Conservation (phyloP, 345 rosid genomes). For the Clausena lansium region DNA sequence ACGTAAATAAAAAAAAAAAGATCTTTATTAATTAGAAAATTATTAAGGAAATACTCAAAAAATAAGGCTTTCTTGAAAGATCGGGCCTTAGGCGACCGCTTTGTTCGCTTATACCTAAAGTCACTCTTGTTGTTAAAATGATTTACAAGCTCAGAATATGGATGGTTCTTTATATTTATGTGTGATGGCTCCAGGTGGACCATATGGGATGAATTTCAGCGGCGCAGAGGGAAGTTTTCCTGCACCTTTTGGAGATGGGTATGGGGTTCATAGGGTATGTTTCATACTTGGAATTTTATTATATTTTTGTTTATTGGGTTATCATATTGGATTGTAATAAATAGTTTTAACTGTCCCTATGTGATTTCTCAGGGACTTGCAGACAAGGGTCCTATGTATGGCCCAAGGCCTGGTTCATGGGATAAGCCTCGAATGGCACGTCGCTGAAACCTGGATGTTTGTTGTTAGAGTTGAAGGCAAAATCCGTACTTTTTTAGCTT, state of each 20-base stretch:
- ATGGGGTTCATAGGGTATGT: constrained; percentile 62
- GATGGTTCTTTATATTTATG: constrained; percentile 20
- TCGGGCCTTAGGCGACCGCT: too few species aligned
- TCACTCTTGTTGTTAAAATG: too few species aligned
- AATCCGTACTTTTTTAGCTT: constrained; percentile 21
- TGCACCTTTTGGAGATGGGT: constrained; percentile 65
- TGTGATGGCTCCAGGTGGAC: constrained; percentile 50
- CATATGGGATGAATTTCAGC: constrained; percentile 63
- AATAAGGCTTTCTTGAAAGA: too few species aligned
- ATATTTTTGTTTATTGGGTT: constrained; percentile 1
- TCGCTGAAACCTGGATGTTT: constrained; percentile 44
- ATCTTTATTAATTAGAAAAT: too few species aligned
- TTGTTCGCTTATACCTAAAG: too few species aligned
- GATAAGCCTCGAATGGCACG: constrained; percentile 65
- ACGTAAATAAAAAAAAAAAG: too few species aligned
- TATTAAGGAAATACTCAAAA: too few species aligned
- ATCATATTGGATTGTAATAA: not conserved
- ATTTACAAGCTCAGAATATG: not conserved
- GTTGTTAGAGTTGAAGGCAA: constrained; percentile 18
- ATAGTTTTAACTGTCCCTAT: constrained; percentile 11
- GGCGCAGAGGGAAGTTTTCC: constrained; percentile 51
- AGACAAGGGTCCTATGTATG: constrained; percentile 62
- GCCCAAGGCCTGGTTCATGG: constrained; percentile 68
- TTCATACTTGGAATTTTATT: not conserved
- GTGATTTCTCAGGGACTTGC: constrained; percentile 56